Percentiles rank a stretch among this genome's conserved stretches.
Evolutionary conservation across 2,329 filamentous ascomycete genomes (phyloP).

Genomic region (Nannizziopsis arthrosporioides): DNA sequence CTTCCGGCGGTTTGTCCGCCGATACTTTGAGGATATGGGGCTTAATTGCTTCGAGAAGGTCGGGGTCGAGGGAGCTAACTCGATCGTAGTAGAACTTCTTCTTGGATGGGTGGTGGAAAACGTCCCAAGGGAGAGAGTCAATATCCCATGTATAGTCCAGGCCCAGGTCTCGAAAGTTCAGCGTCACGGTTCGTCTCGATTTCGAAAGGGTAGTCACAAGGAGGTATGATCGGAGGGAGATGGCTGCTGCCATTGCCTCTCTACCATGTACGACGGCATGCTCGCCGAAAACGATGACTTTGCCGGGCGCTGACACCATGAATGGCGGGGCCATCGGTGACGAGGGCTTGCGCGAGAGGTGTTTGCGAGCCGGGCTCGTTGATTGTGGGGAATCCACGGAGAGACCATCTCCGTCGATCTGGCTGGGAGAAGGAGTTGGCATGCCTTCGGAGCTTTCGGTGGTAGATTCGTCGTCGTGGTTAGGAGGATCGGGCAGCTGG

Average conservation of each 20-base stretch:
- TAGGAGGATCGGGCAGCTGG: neutral
- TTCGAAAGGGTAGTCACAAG: slow-evolving; percentile 91
- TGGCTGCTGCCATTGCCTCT: slow-evolving; percentile 87
- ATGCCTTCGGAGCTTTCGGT: slow-evolving; percentile 24
- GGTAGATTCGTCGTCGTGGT: slow-evolving; percentile 17
- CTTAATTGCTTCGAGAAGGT: slow-evolving; percentile 68
- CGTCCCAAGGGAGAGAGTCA: slow-evolving; percentile 74
- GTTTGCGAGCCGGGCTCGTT: slow-evolving; percentile 12
- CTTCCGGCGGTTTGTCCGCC: slow-evolving; percentile 50
- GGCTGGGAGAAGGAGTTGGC: slow-evolving; percentile 22
- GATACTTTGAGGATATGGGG: slow-evolving; percentile 68
- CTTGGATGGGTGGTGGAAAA: slow-evolving; percentile 67
- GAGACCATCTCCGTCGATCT: slow-evolving; percentile 16
- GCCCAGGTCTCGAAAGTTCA: slow-evolving; percentile 84
- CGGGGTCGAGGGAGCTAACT: slow-evolving; percentile 69
- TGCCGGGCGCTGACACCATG: slow-evolving; percentile 95
- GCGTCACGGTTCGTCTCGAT: slow-evolving; percentile 72
- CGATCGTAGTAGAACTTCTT: slow-evolving; percentile 93
- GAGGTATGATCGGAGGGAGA: slow-evolving; percentile 90
- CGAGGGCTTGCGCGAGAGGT: slow-evolving; percentile 32
- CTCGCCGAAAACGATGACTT: slow-evolving; percentile 96
- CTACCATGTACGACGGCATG: slow-evolving; percentile 97
- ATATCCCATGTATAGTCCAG: slow-evolving; percentile 91
- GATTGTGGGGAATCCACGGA: slow-evolving; percentile 10
- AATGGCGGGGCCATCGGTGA: slow-evolving; percentile 70